Conservation (phyloP, 2,329 filamentous ascomycete genomes). For the Fusarium marasasianum region DNA sequence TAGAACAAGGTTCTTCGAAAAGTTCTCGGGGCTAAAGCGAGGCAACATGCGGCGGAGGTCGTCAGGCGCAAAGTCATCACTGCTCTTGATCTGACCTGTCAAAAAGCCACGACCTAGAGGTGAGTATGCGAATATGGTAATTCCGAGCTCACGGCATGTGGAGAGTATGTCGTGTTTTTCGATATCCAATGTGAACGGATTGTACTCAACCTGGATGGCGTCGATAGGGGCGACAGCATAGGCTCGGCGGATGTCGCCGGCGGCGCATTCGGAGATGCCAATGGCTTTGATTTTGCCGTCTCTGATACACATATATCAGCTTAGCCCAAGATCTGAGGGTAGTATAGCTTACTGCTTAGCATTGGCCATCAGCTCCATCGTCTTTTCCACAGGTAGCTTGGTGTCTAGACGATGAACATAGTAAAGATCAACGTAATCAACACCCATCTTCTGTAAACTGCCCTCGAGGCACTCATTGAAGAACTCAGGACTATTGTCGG, state of each 20-base stretch:
- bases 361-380: background rate
- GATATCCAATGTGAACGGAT: background rate
- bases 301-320: background rate
- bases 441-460: background rate
- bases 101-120: background rate
- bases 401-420: background rate
- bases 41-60: background rate
- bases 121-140: background rate
- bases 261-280: background rate
- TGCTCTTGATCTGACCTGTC: background rate
- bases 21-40: background rate
- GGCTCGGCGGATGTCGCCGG: background rate
- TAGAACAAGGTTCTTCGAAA: background rate
- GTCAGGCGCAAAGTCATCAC: background rate
- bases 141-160: background rate
- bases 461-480: background rate
- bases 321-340: accelerated
- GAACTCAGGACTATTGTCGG: background rate
- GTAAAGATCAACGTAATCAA: background rate
- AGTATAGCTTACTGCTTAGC: background rate
- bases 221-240: background rate
- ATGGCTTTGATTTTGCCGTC: background rate
- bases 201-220: background rate
- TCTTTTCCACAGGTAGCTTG: background rate
- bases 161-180: background rate